Conservation (phyloP, 345 rosid genomes). For the Eucalyptus cloeziana region DNA sequence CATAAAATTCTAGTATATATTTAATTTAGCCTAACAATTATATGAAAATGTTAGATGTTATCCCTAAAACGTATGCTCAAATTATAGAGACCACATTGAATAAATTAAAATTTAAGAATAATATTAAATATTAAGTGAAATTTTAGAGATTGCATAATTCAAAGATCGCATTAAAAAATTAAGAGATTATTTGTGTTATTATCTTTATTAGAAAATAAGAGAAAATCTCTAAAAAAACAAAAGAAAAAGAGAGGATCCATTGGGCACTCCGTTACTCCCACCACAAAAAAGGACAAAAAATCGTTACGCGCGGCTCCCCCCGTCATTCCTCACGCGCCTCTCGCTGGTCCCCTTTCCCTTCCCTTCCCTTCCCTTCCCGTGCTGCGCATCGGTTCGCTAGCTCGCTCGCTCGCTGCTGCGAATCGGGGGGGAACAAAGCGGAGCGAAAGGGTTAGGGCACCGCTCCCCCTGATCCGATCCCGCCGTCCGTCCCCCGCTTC, state of each 20-base stretch:
- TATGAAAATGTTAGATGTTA: accelerated
- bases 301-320: not conserved
- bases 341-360: not conserved
- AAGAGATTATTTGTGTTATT: too few species aligned
- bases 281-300: not conserved
- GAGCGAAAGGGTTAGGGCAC: not conserved
- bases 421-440: not conserved
- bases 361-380: not conserved
- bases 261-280: not conserved
- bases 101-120: too few species aligned
- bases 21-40: accelerated
- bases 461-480: not conserved
- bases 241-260: not conserved
- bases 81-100: accelerated
- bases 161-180: accelerated
- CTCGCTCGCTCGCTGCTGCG: not conserved
- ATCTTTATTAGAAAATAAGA: not conserved
- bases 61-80: accelerated
- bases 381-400: not conserved
- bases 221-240: not conserved
- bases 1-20: accelerated
- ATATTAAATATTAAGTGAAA: too few species aligned
- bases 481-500: not conserved
- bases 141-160: too few species aligned
- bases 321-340: not conserved